A percentile compares a stretch with the other conserved stretches of the same genome.
phyloP scores from a whole-genome alignment of 805 yeast species.

The Candida chauliodis region DNA sequence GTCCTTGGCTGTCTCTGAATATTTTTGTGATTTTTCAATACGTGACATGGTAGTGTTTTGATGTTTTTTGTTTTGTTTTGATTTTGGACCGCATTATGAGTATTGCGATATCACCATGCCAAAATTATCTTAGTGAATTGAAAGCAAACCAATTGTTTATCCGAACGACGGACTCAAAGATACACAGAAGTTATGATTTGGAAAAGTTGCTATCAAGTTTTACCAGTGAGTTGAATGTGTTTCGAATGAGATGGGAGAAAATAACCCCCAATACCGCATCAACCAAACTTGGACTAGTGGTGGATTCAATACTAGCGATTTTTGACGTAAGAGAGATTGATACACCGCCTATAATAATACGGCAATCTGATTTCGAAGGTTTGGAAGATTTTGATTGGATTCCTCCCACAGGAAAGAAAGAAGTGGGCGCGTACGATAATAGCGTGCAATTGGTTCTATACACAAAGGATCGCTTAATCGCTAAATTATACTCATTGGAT shows the following conservation, averaged over 20 bases:
- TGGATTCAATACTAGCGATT: constrained; percentile 20
- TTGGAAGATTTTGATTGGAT: constrained; percentile 34
- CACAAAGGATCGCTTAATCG: constrained; percentile 22
- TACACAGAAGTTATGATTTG: constrained; percentile 1
- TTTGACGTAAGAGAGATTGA: constrained; percentile 18
- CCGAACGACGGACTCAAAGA: background rate
- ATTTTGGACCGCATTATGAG: constrained; percentile 3
- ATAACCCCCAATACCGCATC: constrained; percentile 10
- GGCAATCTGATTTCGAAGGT: constrained; percentile 24
- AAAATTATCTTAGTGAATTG: constrained; percentile 4
- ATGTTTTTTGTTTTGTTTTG: constrained; percentile 5
- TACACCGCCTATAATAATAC: constrained; percentile 28
- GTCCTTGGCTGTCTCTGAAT: background rate
- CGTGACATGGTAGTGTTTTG: constrained; percentile 3
- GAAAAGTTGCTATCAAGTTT: background rate
- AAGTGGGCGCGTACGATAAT: constrained; percentile 29
- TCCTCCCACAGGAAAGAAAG: constrained; percentile 16
- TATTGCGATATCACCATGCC: constrained; percentile 7
- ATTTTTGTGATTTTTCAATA: constrained; percentile 1
- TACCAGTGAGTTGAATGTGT: constrained; percentile 1
- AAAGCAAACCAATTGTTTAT: background rate
- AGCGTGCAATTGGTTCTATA: constrained; percentile 31
- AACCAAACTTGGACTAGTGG: constrained; percentile 30
- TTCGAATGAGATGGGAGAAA: constrained; percentile 23
- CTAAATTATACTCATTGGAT: constrained; percentile 35